phyloP scores from a whole-genome alignment of 1,284 basidiomycete genomes.

The Papiliotrema fonsecae region DNA sequence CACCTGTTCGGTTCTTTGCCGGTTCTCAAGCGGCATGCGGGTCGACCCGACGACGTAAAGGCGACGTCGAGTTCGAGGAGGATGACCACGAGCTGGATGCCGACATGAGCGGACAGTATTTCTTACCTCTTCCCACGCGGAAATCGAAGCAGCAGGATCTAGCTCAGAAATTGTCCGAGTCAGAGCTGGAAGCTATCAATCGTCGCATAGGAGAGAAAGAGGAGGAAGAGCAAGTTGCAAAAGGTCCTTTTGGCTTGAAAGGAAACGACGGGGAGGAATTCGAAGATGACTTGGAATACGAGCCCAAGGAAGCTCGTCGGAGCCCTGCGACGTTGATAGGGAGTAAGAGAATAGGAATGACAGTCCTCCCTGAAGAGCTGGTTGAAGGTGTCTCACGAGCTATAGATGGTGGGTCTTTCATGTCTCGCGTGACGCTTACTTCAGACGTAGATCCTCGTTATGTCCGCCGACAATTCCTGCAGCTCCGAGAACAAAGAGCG shows the following conservation, averaged over 20 bases:
- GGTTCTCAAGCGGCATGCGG: not conserved
- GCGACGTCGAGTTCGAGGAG: not conserved
- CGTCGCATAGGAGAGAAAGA: not conserved
- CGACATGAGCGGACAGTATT: not conserved
- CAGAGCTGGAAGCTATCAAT: not conserved
- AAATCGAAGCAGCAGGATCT: not conserved
- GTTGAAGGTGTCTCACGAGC: constrained; percentile 34
- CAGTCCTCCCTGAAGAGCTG: constrained; percentile 65
- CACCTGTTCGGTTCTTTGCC: not conserved
- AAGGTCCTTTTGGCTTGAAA: not conserved
- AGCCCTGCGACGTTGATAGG: constrained; percentile 77
- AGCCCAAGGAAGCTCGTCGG: constrained; percentile 55
- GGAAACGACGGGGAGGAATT: not conserved
- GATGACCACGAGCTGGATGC: not conserved
- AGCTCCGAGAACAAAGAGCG: not conserved
- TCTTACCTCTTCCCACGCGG: not conserved
- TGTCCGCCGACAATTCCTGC: constrained; percentile 1
- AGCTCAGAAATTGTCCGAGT: not conserved
- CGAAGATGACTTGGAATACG: constrained; percentile 27
- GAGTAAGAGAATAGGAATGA: constrained; percentile 62
- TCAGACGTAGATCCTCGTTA: constrained; percentile 4
- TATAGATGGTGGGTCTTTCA: constrained; percentile 36
- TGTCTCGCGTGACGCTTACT: constrained; percentile 2
- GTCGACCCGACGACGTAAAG: not conserved
- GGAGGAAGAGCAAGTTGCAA: not conserved